Conservation (phyloP, 2,329 filamentous ascomycete species). For the Phaeoacremonium minimum region DNA sequence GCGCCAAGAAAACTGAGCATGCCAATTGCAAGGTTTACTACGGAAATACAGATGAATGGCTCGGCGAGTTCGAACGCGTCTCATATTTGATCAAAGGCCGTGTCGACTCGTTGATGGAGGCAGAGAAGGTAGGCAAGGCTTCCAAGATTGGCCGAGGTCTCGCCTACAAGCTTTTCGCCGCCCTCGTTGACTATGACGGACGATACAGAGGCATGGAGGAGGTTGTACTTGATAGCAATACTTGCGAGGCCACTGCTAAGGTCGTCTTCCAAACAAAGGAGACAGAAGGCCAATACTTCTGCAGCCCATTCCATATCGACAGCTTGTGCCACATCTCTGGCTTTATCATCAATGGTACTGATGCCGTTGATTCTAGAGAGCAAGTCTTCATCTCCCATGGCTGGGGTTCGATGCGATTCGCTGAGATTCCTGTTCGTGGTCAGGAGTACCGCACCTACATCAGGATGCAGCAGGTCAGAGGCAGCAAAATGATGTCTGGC, state of each 20-base stretch:
- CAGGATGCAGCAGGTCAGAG: constrained; percentile 51
- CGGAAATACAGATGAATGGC: constrained; percentile 56
- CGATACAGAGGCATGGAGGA: constrained; percentile 55
- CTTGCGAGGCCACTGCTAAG: constrained; percentile 36
- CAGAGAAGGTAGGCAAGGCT: constrained; percentile 60
- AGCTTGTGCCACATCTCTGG: constrained; percentile 55
- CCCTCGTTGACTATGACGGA: constrained; percentile 51
- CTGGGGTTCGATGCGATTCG: constrained; percentile 49
- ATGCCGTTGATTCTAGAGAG: constrained; percentile 48
- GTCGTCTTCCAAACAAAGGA: constrained; percentile 41
- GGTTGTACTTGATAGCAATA: constrained; percentile 46
- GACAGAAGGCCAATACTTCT: constrained; percentile 48
- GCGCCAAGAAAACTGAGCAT: constrained; percentile 55
- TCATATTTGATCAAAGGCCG: constrained; percentile 65
- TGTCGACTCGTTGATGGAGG: constrained; percentile 52
- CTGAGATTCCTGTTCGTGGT: constrained; percentile 35
- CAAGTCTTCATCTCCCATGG: constrained; percentile 57
- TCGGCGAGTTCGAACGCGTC: constrained; percentile 61
- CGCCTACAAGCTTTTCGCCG: constrained; percentile 67
- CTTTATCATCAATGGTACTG: constrained; percentile 57
- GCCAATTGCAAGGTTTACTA: constrained; percentile 58
- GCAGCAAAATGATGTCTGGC: constrained; percentile 45
- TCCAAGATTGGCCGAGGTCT: constrained; percentile 71
- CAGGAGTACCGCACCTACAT: constrained; percentile 54
- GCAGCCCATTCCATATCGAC: constrained; percentile 56